Percentiles rank a stretch among this genome's conserved stretches.
These are phyloP conservation scores for Lasiosphaeris hirsuta DNA, from an alignment of 495 filamentous ascomycete genomes.

Conservation along the genomic window DNA sequence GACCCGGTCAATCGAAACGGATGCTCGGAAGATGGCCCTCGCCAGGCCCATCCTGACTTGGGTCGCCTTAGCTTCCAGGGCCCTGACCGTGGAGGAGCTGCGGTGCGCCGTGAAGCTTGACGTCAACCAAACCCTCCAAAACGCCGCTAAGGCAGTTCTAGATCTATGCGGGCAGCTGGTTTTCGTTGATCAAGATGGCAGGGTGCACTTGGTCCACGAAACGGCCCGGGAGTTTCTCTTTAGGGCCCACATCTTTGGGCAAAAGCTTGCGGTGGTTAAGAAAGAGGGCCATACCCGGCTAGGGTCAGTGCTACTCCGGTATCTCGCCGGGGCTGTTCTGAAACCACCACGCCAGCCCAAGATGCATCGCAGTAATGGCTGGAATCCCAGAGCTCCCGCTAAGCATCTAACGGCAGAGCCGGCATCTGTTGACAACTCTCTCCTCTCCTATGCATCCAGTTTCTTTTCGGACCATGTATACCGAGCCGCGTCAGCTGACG, in stretches of 20 bases:
- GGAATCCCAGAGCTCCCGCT: not conserved
- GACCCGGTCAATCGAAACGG: conserved; percentile 18
- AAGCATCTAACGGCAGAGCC: too few species aligned
- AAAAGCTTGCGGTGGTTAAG: conserved; percentile 14
- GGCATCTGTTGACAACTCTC: conserved; percentile 4
- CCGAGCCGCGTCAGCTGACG: conserved; percentile 13
- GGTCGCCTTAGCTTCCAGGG: conserved; percentile 23
- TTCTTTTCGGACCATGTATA: conserved; percentile 32
- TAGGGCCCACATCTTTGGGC: conserved; percentile 8
- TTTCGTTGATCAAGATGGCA: conserved; percentile 21
- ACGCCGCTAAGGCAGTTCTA: conserved; percentile 24
- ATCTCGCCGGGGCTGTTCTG: conserved; percentile 17
- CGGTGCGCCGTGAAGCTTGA: conserved; percentile 28
- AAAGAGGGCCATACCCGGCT: conserved; percentile 22
- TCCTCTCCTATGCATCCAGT: conserved; percentile 26
- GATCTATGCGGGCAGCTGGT: conserved; percentile 31
- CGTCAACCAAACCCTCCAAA: conserved; percentile 25
- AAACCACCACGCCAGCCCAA: conserved; percentile 11
- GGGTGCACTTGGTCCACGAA: conserved; percentile 31
- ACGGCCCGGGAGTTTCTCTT: conserved; percentile 34
- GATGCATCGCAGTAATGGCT: conserved; percentile 5
- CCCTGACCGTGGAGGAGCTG: conserved; percentile 27
- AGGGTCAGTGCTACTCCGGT: conserved; percentile 18
- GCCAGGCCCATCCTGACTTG: conserved; percentile 29
- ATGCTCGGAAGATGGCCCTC: conserved; percentile 18